Base-by-base conservation (phyloP, 345 rosid genomes). In the Hibiscus tridactylites region DNA sequence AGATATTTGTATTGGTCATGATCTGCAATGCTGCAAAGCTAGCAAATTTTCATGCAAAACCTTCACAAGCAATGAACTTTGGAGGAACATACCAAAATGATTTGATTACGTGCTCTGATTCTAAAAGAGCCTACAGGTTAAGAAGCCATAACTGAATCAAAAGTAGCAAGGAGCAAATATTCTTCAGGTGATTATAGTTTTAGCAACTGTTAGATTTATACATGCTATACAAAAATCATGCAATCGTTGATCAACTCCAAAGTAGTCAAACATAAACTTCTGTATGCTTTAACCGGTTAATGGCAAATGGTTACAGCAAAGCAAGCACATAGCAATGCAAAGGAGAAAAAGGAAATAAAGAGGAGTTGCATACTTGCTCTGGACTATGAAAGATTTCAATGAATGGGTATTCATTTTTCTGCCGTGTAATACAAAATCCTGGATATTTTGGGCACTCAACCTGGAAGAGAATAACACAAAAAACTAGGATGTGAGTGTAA, bases 401-500 rank as follows among this genome's bases (percentile, higher is more conserved):
- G 81, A 95, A 92, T 4, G 98, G 97, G 73, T 92, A 95, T 73
- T 95, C 99, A 57, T 73, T 90, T 77, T 77, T 90, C 85, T 95
- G 97, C n/a, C 94, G 81, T 44, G 97, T 80, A 72, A 92, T 76
- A 76, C 99, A 95, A 77, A 95, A 95, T 37, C 98, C 99, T 1
- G 98, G 99, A 80, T 88, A 95, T 78, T 92, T 95, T 70, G 99
- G 98, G 79, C 99, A 95, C 76, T 95, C 99, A 78, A 92, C 99
- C 99, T 95, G 81, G 63, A 76, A 81, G 56, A 83, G 35, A 70
- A 33, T 28, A 82, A 60, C 50, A 75, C 50, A 73, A 68, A 57
- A 71, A 66, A 50, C 73, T 70, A 75, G 46, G 65, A 62, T 35
- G 74, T 24, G 28, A 76, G 59, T n/a, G 11, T 10, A 17, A 65